Evolutionary conservation across 805 yeast genomes (phyloP), one percentile per base, ranked within the genome.

Genomic region (Clavispora phyllophila): DNA sequence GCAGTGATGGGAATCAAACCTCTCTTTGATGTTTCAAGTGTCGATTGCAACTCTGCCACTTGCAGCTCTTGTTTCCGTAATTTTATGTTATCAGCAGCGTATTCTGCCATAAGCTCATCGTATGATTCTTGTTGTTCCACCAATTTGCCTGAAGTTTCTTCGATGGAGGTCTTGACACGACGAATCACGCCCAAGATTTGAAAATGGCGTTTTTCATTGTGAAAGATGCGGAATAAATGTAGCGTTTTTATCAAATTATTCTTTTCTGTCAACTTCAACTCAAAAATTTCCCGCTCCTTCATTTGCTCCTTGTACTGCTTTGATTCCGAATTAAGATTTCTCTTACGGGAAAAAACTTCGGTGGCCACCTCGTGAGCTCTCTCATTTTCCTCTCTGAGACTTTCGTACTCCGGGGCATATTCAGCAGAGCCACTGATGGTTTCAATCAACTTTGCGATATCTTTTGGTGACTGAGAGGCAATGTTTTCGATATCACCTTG

Each of bases 401-500:
- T 46, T 9, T 84, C 91, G 58, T 85, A 91, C 44, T 87, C 87
- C 23, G 66, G 68, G 36, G 78, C 75, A 50, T 60, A 76, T 31
- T 86, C 93, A 7, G 70, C 62, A 0, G 96, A 86, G 0, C 96
- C 96, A 46, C 95, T 84, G 22, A 93, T 80, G 13, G 79, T 79
- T 63, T 93, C 99, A 42, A 93, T 68, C 47, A 90, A 62, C 35
- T 67, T 72, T 2, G 95, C 79, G 46, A 93, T 70, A 29, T 88
- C 95, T 19, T 63, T 62, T 0, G 97, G 79, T 0, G 91, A 79
- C 59, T 90, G 95, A 0, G 95, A 75, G 0, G 98, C 98, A 32
- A 93, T 81, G 53, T 82, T 84, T 60, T 91, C 98, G 39, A 93
- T 95, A 58, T 91, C 98, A 46, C 99, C 98, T 68, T 93, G 99